Evolutionary conservation across 2,329 filamentous ascomycete species (phyloP).

Genomic region (Botrytis fabae): DNA sequence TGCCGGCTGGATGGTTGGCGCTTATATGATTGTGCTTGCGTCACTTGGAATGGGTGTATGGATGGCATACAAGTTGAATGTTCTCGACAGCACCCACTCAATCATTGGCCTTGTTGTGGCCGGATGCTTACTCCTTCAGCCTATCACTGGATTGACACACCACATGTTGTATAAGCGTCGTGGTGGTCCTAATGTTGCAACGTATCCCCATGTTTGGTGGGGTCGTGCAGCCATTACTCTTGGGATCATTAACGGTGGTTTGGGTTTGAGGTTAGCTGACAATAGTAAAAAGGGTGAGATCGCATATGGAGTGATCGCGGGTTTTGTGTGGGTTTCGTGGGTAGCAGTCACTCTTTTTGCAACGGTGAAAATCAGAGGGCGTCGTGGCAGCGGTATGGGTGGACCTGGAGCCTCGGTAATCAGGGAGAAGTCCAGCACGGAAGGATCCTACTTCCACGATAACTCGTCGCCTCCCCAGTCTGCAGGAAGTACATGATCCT

Average conservation of each 20-base stretch:
- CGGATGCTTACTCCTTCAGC: constrained; percentile 55
- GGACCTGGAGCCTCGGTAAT: neutral
- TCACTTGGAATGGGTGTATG: constrained; percentile 60
- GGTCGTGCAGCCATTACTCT: constrained; percentile 58
- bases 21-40: constrained; percentile 58
- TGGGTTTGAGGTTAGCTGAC: constrained; percentile 55
- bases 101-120: constrained; percentile 57
- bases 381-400: neutral
- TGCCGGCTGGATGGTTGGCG: constrained; percentile 55
- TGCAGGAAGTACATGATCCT: neutral
- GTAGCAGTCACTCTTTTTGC: constrained; percentile 38
- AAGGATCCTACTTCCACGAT: constrained; percentile 9
- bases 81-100: constrained; percentile 47
- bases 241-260: constrained; percentile 63
- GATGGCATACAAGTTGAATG: constrained; percentile 34
- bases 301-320: constrained; percentile 58
- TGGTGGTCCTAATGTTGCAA: constrained; percentile 52
- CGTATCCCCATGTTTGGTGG: constrained; percentile 58
- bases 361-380: constrained; percentile 5
- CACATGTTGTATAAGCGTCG: constrained; percentile 51
- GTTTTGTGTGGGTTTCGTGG: constrained; percentile 51
- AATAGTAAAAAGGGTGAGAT: constrained; percentile 47
- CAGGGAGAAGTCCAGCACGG: neutral
- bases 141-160: constrained; percentile 57
- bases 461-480: neutral